These are phyloP conservation scores for Rhodomyrtus psidioides DNA, from an alignment of 441 rosid genomes.

Conservation along the genomic window DNA sequence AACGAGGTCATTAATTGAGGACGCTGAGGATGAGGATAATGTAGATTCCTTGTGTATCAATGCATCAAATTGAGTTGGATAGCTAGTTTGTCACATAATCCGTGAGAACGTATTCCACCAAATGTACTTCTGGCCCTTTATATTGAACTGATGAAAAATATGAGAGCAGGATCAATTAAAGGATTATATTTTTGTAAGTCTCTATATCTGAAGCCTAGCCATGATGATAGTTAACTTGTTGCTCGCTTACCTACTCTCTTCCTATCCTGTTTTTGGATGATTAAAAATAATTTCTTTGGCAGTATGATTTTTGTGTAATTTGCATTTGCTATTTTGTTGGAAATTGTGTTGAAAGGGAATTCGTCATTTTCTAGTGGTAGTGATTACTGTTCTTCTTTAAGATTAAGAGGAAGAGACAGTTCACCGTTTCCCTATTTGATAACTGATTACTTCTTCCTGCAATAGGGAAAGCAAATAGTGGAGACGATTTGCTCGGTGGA, in stretches of 20 bases:
- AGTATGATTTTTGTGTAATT: not conserved
- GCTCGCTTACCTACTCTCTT: not conserved
- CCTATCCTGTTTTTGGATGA: not conserved
- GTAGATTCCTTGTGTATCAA: not conserved
- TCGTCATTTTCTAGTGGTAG: not conserved
- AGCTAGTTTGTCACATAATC: not conserved
- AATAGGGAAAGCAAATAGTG: conserved; percentile 60
- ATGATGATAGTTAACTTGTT: not conserved
- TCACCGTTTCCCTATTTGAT: not conserved
- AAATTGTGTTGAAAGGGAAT: not conserved
- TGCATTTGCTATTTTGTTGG: not conserved
- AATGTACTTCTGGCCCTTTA: not conserved
- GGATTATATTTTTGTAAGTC: not conserved
- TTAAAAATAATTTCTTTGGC: not conserved
- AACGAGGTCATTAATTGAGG: not conserved
- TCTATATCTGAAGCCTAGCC: not conserved
- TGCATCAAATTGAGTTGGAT: not conserved
- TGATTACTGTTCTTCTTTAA: not conserved
- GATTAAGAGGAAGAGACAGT: not conserved
- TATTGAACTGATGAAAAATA: not conserved
- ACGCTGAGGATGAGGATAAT: not conserved
- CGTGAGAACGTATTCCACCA: not conserved
- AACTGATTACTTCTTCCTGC: not conserved
- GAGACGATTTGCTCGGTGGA: conserved; percentile 37
- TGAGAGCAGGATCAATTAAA: not conserved